Evolutionary conservation across 768 basidiomycete species (phyloP).

Genomic region (Pleurotus sapidus): DNA sequence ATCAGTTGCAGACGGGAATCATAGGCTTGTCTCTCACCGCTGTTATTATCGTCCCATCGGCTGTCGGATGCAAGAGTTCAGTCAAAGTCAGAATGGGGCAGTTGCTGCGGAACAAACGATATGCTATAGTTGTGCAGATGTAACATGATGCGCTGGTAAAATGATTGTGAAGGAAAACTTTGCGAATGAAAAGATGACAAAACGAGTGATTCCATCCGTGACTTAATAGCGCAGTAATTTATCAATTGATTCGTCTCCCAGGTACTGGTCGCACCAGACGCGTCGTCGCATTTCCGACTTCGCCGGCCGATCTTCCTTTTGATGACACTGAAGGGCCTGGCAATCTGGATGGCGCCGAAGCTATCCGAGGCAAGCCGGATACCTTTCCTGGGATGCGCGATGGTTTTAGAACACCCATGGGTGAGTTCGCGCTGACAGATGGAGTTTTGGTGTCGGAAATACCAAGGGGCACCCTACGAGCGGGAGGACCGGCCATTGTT

Average conservation of each 20-base stretch:
- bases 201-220: not conserved
- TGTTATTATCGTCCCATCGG: too few relatives aligned
- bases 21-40: too few relatives aligned
- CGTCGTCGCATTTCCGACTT: not conserved
- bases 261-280: not conserved
- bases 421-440: not conserved
- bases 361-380: constrained; percentile 3
- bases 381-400: not conserved
- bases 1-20: too few relatives aligned
- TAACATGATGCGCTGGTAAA: not conserved
- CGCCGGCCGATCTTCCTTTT: not conserved
- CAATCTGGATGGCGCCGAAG: constrained; percentile 2
- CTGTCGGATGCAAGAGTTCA: too few relatives aligned
- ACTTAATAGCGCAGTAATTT: not conserved
- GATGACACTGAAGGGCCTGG: not conserved
- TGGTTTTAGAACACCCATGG: not conserved
- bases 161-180: not conserved
- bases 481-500: not conserved
- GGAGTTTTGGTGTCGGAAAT: not conserved
- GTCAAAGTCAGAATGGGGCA: too few relatives aligned
- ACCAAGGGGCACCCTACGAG: not conserved
- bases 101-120: too few relatives aligned
- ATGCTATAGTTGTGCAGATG: not conserved
- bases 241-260: not conserved
- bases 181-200: not conserved